Evolutionary conservation across 352 stramenopile genomes (phyloP).

Genomic region (Peronospora belbahrii): DNA sequence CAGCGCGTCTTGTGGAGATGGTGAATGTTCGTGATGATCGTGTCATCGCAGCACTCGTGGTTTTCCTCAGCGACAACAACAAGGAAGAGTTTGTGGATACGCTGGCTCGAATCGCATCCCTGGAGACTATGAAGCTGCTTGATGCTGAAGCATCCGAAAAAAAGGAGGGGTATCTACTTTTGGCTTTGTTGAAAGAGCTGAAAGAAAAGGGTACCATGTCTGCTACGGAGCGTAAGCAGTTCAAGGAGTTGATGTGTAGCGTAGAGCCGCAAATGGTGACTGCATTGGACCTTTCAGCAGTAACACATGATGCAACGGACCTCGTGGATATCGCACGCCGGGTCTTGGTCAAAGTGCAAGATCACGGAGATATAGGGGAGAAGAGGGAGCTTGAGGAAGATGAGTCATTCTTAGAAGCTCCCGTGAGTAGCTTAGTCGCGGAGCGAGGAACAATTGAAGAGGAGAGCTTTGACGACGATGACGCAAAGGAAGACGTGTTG

Average conservation of each 20-base stretch:
- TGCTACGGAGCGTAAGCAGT: conserved; percentile 15
- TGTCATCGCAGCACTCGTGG: conserved; percentile 55
- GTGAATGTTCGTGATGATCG: conserved; percentile 47
- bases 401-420: background rate
- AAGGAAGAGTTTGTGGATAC: conserved; percentile 59
- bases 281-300: conserved; percentile 46
- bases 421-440: background rate
- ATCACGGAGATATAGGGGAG: background rate
- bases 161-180: conserved; percentile 14
- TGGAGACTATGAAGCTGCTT: conserved; percentile 18
- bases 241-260: conserved; percentile 23
- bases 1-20: conserved; percentile 36
- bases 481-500: background rate
- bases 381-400: background rate
- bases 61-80: conserved; percentile 59
- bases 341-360: conserved; percentile 19
- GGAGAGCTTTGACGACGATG: background rate
- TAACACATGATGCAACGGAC: conserved; percentile 41
- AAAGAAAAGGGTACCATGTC: conserved; percentile 22
- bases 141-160: conserved; percentile 6
- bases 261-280: conserved; percentile 40
- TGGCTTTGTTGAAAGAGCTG: conserved; percentile 25
- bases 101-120: conserved; percentile 35
- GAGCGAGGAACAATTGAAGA: background rate
- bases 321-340: conserved; percentile 50